phyloP scores from a whole-genome alignment of 2,329 filamentous ascomycete genomes.

The Venturia effusa region DNA sequence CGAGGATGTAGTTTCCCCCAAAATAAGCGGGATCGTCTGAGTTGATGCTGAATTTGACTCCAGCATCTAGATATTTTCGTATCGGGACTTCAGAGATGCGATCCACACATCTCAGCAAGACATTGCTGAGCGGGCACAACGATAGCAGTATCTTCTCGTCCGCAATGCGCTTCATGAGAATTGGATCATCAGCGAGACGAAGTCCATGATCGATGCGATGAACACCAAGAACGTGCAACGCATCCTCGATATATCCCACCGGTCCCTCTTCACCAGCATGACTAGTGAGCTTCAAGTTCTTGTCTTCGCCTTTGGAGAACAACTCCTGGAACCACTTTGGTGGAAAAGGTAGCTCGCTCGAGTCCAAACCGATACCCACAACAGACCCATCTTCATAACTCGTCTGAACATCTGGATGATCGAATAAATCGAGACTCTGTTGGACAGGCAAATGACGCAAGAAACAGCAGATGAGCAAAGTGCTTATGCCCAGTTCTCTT shows the following conservation, averaged over 20 bases:
- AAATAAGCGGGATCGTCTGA: slow-evolving; percentile 69
- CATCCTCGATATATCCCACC: slow-evolving; percentile 51
- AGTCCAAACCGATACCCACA: slow-evolving; percentile 56
- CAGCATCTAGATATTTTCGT: slow-evolving; percentile 49
- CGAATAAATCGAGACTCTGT: slow-evolving; percentile 41
- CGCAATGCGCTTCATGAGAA: slow-evolving; percentile 48
- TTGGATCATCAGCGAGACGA: slow-evolving; percentile 48
- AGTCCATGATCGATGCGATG: slow-evolving; percentile 68
- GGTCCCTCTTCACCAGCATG: slow-evolving; percentile 71
- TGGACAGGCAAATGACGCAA: slow-evolving; percentile 55
- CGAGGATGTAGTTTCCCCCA: slow-evolving; percentile 56
- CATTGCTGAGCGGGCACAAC: slow-evolving; percentile 64
- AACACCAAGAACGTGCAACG: slow-evolving; percentile 51
- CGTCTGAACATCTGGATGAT: slow-evolving; percentile 32
- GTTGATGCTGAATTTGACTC: slow-evolving; percentile 61
- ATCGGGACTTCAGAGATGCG: slow-evolving; percentile 49
- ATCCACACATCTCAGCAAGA: slow-evolving; percentile 47
- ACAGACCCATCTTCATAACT: slow-evolving; percentile 42
- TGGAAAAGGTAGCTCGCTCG: slow-evolving; percentile 38
- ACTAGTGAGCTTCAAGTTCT: slow-evolving; percentile 53
- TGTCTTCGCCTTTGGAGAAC: slow-evolving; percentile 43
- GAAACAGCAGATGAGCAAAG: slow-evolving; percentile 60
- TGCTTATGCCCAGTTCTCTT: slow-evolving; percentile 51
- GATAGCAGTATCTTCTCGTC: slow-evolving; percentile 51
- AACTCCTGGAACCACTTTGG: slow-evolving; percentile 48